Evolutionary conservation across 78 protist genomes (phyloP).

Genomic region (Dictyostelium citrinum): DNA sequence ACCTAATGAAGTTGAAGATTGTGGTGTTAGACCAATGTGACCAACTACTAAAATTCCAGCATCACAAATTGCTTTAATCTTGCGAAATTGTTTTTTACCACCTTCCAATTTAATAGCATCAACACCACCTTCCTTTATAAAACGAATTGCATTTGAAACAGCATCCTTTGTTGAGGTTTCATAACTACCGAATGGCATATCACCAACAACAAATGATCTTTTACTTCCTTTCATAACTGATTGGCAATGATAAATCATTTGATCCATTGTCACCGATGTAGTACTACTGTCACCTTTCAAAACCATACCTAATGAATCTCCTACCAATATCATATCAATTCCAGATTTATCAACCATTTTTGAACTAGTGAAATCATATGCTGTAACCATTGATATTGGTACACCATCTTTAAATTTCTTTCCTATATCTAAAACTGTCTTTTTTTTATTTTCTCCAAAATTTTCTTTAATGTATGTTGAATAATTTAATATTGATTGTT

Average conservation of each 20-base stretch:
- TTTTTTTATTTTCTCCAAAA: slow-evolving; percentile 28
- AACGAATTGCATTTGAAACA: slow-evolving; percentile 86
- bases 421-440: slow-evolving; percentile 54
- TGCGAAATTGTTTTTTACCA: slow-evolving; percentile 64
- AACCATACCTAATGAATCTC: slow-evolving; percentile 95
- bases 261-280: slow-evolving; percentile 88
- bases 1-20: slow-evolving; percentile 84
- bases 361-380: slow-evolving; percentile 89
- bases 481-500: neutral
- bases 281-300: slow-evolving; percentile 92
- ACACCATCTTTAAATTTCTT: slow-evolving; percentile 44
- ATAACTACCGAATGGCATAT: slow-evolving; percentile 95
- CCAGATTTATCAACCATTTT: slow-evolving; percentile 77
- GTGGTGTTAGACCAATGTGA: slow-evolving; percentile 96
- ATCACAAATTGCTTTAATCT: slow-evolving; percentile 57
- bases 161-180: slow-evolving; percentile 81
- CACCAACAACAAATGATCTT: slow-evolving; percentile 89
- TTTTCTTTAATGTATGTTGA: slow-evolving; percentile 40
- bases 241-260: slow-evolving; percentile 89
- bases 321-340: slow-evolving; percentile 77
- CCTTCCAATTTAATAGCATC: slow-evolving; percentile 96
- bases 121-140: slow-evolving; percentile 86
- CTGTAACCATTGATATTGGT: slow-evolving; percentile 90
- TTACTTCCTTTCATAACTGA: slow-evolving; percentile 84
- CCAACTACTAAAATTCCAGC: slow-evolving; percentile 95